These are phyloP conservation scores for Debaryomyces fabryi DNA, from an alignment of 1,139 yeast genomes.

Conservation along the genomic window DNA sequence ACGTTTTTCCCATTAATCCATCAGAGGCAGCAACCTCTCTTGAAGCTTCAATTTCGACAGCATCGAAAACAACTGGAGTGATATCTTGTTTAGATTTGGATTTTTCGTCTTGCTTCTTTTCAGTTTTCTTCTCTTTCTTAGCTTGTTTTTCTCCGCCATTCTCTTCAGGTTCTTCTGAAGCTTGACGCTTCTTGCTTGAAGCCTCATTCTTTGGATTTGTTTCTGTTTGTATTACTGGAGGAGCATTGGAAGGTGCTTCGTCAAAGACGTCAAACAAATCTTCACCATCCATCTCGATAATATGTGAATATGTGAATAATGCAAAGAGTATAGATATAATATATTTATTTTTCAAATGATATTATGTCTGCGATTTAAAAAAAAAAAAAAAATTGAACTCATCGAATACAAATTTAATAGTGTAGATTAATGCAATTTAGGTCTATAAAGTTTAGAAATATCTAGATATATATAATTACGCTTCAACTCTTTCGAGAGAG, in stretches of 20 bases:
- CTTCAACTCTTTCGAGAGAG: background rate
- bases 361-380: constrained; percentile 1
- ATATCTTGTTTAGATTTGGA: constrained; percentile 29
- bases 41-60: constrained; percentile 88
- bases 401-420: background rate
- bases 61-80: constrained; percentile 81
- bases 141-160: constrained; percentile 10
- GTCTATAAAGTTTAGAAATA: constrained; percentile 1
- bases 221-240: constrained; percentile 17
- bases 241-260: constrained; percentile 52
- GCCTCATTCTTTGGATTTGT: constrained; percentile 11
- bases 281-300: constrained; percentile 28
- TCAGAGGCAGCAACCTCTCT: constrained; percentile 81
- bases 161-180: constrained; percentile 16
- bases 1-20: constrained; percentile 56
- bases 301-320: background rate
- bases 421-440: constrained; percentile 2
- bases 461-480: background rate
- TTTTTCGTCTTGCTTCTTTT: constrained; percentile 18
- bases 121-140: constrained; percentile 10
- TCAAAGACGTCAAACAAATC: constrained; percentile 72
- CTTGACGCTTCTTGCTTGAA: constrained; percentile 17
- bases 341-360: background rate
- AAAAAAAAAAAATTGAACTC: constrained; percentile 7
- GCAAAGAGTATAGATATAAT: background rate